These are phyloP conservation scores for Helichrysum umbraculigerum DNA, from an alignment of 129 eudicot genomes.

Conservation along the genomic window DNA sequence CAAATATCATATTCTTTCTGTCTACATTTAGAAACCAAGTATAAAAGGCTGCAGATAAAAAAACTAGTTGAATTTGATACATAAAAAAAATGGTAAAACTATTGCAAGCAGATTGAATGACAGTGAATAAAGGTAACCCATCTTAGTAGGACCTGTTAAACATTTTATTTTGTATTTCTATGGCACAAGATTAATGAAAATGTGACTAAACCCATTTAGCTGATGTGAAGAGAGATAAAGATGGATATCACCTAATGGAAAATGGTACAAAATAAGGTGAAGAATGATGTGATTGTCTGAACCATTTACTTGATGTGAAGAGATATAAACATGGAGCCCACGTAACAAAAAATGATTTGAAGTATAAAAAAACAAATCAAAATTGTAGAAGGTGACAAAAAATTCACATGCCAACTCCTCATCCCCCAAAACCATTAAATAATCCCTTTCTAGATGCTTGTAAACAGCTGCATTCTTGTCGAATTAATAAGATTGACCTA, in stretches of 20 bases:
- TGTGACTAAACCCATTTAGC: background rate
- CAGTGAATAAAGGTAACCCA: background rate
- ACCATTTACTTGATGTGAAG: background rate
- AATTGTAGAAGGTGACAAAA: background rate
- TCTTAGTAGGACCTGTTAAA: background rate
- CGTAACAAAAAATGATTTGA: too few species aligned
- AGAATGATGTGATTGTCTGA: background rate
- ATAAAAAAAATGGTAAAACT: background rate
- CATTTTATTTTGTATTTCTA: too few species aligned
- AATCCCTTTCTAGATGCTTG: background rate
- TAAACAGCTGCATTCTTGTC: background rate
- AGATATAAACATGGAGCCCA: background rate
- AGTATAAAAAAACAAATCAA: background rate
- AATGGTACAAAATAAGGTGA: background rate
- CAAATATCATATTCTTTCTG: constrained; percentile 6
- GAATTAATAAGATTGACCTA: background rate
- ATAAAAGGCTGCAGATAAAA: background rate
- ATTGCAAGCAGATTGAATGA: background rate
- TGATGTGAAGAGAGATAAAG: background rate
- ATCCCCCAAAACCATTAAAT: too few species aligned
- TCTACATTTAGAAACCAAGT: background rate
- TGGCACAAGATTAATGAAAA: background rate
- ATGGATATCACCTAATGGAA: background rate
- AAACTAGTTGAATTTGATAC: background rate
- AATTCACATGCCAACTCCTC: too few species aligned